Percentiles rank a stretch among this genome's conserved stretches.
These are phyloP conservation scores for Curvularia verruculosa DNA, from an alignment of 2,329 filamentous ascomycete genomes.

Conservation along the genomic window DNA sequence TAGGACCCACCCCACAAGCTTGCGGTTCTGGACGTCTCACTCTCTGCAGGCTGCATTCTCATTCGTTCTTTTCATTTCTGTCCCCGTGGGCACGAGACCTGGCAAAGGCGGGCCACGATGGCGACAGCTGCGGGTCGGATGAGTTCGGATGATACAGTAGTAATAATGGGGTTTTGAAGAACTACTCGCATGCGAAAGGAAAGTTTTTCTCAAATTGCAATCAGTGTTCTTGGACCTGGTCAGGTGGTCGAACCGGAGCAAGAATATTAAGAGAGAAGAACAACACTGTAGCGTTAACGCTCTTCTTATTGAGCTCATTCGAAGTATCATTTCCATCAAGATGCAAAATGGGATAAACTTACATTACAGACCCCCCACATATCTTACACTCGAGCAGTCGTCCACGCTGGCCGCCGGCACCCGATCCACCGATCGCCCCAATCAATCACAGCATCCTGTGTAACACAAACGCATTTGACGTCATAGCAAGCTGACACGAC, in stretches of 20 bases:
- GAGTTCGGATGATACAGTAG: conserved; percentile 9
- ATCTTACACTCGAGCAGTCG: background rate
- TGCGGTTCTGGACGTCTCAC: conserved; percentile 1
- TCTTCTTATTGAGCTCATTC: background rate
- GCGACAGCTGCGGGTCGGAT: conserved; percentile 20
- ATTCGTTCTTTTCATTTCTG: background rate
- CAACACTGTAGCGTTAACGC: too few species aligned
- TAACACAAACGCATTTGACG: background rate
- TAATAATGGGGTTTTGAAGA: background rate
- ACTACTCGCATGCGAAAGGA: background rate
- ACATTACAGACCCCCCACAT: background rate
- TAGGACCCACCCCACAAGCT: background rate
- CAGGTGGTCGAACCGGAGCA: background rate
- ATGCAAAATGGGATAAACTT: background rate
- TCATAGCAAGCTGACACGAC: background rate
- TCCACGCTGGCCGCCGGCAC: background rate
- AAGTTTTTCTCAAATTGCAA: background rate
- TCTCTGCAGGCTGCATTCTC: background rate
- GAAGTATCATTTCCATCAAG: background rate
- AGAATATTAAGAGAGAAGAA: too few species aligned
- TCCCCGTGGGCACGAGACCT: conserved; percentile 17
- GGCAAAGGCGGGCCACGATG: background rate
- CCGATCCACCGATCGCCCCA: background rate
- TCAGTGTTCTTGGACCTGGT: background rate
- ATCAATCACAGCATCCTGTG: background rate